These are phyloP conservation scores for Didymella pomorum DNA, from an alignment of 2,329 filamentous ascomycete species.

Conservation along the genomic window DNA sequence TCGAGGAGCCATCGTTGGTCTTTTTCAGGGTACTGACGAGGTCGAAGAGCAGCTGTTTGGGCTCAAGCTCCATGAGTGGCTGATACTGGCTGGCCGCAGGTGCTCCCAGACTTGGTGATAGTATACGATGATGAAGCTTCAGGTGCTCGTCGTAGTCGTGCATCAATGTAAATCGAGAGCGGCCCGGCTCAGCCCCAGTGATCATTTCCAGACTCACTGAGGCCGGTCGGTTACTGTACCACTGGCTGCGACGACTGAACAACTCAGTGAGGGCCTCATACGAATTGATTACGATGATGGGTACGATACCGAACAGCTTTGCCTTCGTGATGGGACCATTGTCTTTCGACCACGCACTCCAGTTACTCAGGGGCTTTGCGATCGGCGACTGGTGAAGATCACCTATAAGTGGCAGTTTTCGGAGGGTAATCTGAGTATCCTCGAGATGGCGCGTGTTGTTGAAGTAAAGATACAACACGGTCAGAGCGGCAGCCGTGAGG, in stretches of 20 bases:
- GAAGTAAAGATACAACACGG: background rate
- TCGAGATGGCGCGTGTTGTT: background rate
- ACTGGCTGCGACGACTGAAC: background rate
- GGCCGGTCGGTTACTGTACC: background rate
- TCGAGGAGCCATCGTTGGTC: background rate
- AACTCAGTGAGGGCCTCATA: background rate
- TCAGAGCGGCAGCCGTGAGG: background rate
- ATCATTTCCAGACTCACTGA: conserved; percentile 1
- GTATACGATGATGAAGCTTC: background rate
- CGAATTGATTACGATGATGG: background rate
- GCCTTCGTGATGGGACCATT: background rate
- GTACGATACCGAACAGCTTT: background rate
- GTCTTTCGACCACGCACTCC: background rate
- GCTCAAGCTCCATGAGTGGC: background rate
- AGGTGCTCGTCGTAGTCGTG: conserved; percentile 1
- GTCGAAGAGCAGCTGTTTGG: background rate
- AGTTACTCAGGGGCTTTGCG: background rate
- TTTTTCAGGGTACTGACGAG: background rate
- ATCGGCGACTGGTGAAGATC: conserved; percentile 1
- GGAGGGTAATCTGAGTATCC: background rate
- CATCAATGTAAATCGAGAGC: conserved; percentile 2
- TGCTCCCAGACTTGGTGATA: background rate
- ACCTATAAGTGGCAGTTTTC: background rate
- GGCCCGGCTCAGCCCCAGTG: background rate
- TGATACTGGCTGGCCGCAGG: background rate